Conservation (phyloP, 2,329 filamentous ascomycete genomes). For the Corynespora cassiicola region DNA sequence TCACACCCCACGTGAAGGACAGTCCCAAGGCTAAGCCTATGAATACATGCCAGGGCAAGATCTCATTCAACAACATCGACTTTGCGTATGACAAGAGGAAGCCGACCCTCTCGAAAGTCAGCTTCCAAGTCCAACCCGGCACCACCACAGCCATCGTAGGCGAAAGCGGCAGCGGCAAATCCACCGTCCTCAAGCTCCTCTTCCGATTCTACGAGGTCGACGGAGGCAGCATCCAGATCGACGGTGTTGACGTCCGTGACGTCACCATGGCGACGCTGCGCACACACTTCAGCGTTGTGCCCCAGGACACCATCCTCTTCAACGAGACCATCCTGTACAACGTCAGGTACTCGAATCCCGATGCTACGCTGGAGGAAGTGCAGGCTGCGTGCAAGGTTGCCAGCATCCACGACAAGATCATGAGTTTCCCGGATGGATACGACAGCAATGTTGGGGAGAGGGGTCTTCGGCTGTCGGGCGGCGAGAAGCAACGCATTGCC, state of each 20-base stretch:
- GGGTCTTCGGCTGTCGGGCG: constrained; percentile 58
- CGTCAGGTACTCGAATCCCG: constrained; percentile 63
- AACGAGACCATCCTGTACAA: constrained; percentile 68
- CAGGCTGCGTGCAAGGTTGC: constrained; percentile 62
- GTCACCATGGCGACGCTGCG: constrained; percentile 63
- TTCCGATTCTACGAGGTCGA: constrained; percentile 63
- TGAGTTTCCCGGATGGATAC: constrained; percentile 50
- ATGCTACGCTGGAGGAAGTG: constrained; percentile 63
- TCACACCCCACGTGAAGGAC: no score
- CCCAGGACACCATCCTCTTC: constrained; percentile 67
- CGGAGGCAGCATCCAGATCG: constrained; percentile 58
- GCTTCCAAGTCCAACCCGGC: constrained; percentile 54
- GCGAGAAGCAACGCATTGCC: constrained; percentile 66
- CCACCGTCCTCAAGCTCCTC: constrained; percentile 61
- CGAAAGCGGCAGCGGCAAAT: constrained; percentile 65
- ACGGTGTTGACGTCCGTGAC: constrained; percentile 62
- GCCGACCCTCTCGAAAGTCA: constrained; percentile 53
- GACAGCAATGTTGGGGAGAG: constrained; percentile 9
- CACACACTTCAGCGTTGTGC: constrained; percentile 65
- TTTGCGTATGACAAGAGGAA: constrained; percentile 41
- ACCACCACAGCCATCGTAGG: constrained; percentile 64
- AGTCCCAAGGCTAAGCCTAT: no score
- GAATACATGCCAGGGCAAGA: constrained; percentile 10
- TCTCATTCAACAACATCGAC: constrained; percentile 9
- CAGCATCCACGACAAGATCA: constrained; percentile 65